phyloP scores from a whole-genome alignment of 345 rosid genomes.

The Eucalyptus camaldulensis region DNA sequence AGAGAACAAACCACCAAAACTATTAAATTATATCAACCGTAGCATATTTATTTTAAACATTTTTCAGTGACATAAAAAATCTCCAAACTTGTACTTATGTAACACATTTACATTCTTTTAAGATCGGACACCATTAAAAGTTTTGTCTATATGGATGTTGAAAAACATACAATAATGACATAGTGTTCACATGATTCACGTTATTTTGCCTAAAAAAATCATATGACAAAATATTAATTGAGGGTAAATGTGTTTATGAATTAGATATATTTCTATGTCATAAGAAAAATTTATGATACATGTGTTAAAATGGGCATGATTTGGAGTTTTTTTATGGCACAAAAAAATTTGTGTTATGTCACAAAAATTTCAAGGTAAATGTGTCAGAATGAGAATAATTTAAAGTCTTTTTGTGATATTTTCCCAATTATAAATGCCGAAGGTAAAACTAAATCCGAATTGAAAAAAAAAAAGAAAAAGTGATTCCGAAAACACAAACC shows the following conservation, averaged over 20 bases:
- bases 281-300: not conserved
- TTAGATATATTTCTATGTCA: too few species aligned
- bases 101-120: not conserved
- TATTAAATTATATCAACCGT: fast-evolving
- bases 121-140: not conserved
- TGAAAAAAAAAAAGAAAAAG: not conserved
- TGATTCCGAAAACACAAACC: not conserved
- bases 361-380: too few species aligned
- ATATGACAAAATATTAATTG: too few species aligned
- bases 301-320: not conserved
- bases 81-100: fast-evolving
- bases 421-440: not conserved
- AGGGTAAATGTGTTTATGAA: not conserved
- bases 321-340: fast-evolving
- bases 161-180: too few species aligned
- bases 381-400: too few species aligned
- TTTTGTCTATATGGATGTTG: too few species aligned
- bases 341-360: too few species aligned
- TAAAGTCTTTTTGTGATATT: too few species aligned
- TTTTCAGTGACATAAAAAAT: fast-evolving
- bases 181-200: too few species aligned
- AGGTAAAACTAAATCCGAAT: not conserved
- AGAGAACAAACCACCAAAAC: not conserved
- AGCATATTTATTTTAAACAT: not conserved
- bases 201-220: too few species aligned